Evolutionary conservation across 2,329 filamentous ascomycete genomes (phyloP), one percentile per base, ranked within the genome.

Genomic region (Colletotrichum horii): DNA sequence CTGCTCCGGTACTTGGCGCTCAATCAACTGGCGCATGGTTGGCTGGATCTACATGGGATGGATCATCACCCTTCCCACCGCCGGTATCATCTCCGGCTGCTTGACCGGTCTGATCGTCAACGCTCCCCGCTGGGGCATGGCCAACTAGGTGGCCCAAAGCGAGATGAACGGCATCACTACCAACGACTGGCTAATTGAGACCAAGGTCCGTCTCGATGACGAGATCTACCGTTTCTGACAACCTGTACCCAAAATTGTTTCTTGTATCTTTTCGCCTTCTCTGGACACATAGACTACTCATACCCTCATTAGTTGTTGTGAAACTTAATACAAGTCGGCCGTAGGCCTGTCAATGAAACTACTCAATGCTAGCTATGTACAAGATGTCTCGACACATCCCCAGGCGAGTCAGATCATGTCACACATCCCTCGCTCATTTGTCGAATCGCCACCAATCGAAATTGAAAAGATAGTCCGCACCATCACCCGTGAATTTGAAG

Each of bases 91-190:
- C 62, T 88, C 87, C 14, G 91, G 91, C 7, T 85, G 87, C 66
- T 80, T 91, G 66, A 91, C 91, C 87, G 91, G 87, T 6, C 85
- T 92, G 62, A 85, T 91, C 68, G 85, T 92, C 77, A 92, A 92
- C 78, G 89, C 91, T 38, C 91, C 91, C n/a, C 84, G 85, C 43
- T 87, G 82, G 82, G 82, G 82, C 19, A 76, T 74, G 74, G 16
- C 34, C 34, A 69, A 30, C 65, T 74, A 32, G 65, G 6, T 1
- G 12, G 12, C 28, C n/a, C 3, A 16, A 16, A 30, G 19, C 2
- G 26, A 26, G 2, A 55, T 8, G 64, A 28, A 9, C 11, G 6
- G 6, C n/a, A 22, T 7, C 43, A 52, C 6, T 22, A 14, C 6
- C n/a, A 52, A 22, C 12, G n/a, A 52, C n/a, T 52, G 43, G n/a